Percentiles rank a stretch among this genome's conserved stretches.
These are phyloP conservation scores for Nakazawaea wyomingensis DNA, from an alignment of 805 yeast genomes.

Conservation along the genomic window DNA sequence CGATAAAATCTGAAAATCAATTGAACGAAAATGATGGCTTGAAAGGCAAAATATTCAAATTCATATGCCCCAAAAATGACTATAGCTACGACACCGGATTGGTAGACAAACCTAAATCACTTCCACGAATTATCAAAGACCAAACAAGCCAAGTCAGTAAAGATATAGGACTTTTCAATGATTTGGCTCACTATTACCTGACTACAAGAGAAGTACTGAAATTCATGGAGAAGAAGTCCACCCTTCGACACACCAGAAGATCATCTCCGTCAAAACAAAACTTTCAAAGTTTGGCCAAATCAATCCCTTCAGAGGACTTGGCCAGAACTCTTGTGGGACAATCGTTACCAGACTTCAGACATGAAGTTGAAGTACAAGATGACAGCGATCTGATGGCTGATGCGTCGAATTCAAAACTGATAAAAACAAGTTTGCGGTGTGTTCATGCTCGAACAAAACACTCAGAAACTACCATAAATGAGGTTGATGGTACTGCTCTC, in stretches of 20 bases:
- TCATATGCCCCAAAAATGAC: conserved; percentile 32
- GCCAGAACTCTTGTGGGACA: too few relatives aligned
- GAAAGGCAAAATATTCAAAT: conserved; percentile 31
- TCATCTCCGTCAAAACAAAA: conserved; percentile 6
- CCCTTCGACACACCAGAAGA: background rate
- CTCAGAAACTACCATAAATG: too few relatives aligned
- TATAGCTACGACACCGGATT: conserved; percentile 32
- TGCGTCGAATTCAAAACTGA: too few relatives aligned
- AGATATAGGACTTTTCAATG: conserved; percentile 11
- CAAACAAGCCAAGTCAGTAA: conserved; percentile 12
- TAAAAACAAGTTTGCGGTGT: too few relatives aligned
- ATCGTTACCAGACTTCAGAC: too few relatives aligned
- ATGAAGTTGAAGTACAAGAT: too few relatives aligned
- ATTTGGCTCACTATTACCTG: conserved; percentile 16
- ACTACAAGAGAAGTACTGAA: conserved; percentile 16
- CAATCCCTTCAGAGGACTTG: too few relatives aligned
- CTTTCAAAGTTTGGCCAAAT: too few relatives aligned
- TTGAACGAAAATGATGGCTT: conserved; percentile 15
- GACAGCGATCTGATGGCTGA: too few relatives aligned
- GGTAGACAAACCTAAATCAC: conserved; percentile 36
- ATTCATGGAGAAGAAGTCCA: conserved; percentile 12
- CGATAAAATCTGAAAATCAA: conserved; percentile 16
- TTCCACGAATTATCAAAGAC: conserved; percentile 24
- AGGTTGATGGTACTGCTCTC: background rate
- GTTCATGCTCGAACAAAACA: too few relatives aligned